Conservation (phyloP, 2,329 filamentous ascomycete genomes). For the Trichoderma atrobrunneum region DNA sequence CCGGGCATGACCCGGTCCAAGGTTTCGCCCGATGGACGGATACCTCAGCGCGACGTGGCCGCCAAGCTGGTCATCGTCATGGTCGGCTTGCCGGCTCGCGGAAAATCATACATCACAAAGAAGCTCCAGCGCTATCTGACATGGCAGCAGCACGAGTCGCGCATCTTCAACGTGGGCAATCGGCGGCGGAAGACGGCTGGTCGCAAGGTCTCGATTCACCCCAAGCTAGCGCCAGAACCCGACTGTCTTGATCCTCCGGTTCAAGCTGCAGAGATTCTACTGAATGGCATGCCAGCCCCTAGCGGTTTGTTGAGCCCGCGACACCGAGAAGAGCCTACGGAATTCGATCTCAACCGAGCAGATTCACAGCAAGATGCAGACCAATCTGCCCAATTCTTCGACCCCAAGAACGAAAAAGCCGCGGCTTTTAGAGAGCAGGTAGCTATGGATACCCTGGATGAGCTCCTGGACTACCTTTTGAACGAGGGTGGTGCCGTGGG, state of each 20-base stretch:
- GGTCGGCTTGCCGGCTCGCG: slow-evolving; percentile 91
- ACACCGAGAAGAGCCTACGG: slow-evolving; percentile 38
- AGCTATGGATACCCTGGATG: slow-evolving; percentile 87
- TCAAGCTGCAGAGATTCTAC: slow-evolving; percentile 55
- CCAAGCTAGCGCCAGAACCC: slow-evolving; percentile 35
- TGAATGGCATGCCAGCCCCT: slow-evolving; percentile 50
- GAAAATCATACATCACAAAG: slow-evolving; percentile 99
- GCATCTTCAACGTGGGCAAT: slow-evolving; percentile 97
- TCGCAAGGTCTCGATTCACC: slow-evolving; percentile 37
- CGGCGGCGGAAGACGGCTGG: slow-evolving; percentile 77
- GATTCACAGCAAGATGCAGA: slow-evolving; percentile 56
- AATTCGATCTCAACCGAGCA: slow-evolving; percentile 35
- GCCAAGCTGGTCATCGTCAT: slow-evolving; percentile 97
- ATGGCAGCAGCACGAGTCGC: slow-evolving; percentile 94
- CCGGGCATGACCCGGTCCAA: slow-evolving; percentile 94
- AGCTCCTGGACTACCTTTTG: slow-evolving; percentile 86
- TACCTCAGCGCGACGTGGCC: slow-evolving; percentile 89
- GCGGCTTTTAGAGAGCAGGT: slow-evolving; percentile 85
- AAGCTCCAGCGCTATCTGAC: slow-evolving; percentile 93
- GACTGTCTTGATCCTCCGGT: slow-evolving; percentile 44
- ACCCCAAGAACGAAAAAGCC: slow-evolving; percentile 80
- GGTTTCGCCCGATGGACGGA: slow-evolving; percentile 92
- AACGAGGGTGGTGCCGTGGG: slow-evolving; percentile 81
- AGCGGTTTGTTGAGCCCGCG: slow-evolving; percentile 26
- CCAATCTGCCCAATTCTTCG: slow-evolving; percentile 91